Conservation (phyloP, 192 early-diverging fungal species). For the Umbelopsis sp. region DNA sequence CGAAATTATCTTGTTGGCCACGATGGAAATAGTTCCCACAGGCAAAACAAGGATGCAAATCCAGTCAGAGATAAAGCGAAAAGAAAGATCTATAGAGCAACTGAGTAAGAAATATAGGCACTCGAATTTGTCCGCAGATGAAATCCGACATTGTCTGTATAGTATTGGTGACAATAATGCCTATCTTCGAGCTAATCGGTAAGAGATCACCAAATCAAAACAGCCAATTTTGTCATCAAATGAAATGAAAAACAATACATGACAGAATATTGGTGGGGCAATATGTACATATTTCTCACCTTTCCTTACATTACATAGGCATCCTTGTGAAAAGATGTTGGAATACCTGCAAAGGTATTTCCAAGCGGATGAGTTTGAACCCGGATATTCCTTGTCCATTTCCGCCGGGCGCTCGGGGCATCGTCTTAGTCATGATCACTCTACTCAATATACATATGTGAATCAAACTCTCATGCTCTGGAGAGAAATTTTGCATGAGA, state of each 20-base stretch:
- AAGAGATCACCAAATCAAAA: constrained; percentile 17
- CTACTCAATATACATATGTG: constrained; percentile 92
- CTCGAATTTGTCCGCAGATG: constrained; percentile 59
- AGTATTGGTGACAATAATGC: constrained; percentile 98
- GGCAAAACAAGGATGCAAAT: constrained; percentile 69
- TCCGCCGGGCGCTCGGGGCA: constrained; percentile 80
- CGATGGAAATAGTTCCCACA: constrained; percentile 68
- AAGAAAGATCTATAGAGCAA: constrained; percentile 90
- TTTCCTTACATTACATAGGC: constrained; percentile 46
- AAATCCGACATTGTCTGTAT: constrained; percentile 86
- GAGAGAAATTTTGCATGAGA: constrained; percentile 96
- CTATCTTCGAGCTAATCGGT: constrained; percentile 82
- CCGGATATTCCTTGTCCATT: constrained; percentile 78
- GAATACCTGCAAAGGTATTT: constrained; percentile 77
- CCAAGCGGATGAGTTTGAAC: constrained; percentile 61
- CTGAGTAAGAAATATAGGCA: constrained; percentile 81
- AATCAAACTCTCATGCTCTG: constrained; percentile 93
- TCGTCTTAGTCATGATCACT: constrained; percentile 90
- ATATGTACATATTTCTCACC: neutral
- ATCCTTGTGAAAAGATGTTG: constrained; percentile 94
- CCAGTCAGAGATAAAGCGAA: constrained; percentile 85
- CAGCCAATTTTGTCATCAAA: neutral
- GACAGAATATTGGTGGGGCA: neutral
- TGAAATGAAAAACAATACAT: neutral
- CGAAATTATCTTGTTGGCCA: constrained; percentile 75